Evolutionary conservation across 208 protist genomes (phyloP), one percentile per base, ranked within the genome.

Genomic region (Trypanosoma brucei): DNA sequence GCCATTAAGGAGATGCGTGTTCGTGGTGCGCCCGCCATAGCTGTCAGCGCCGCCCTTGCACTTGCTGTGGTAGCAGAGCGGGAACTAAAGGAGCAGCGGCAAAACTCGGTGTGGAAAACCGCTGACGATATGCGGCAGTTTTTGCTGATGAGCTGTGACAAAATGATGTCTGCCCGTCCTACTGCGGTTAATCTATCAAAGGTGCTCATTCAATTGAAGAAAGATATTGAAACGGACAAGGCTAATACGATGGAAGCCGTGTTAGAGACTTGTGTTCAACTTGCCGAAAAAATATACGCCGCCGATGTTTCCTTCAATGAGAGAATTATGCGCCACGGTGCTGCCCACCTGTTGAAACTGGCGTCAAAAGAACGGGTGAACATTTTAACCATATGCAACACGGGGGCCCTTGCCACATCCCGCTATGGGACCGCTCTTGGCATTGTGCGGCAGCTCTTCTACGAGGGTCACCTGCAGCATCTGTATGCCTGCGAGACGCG

Each of bases 101-200:
- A 48, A 31, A 46, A 51, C n/a, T 59, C 57, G 9, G 68, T 39
- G 14, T 72, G 86, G 38, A 34, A 61, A 7, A 72, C 70, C 13
- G 66, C 68, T 1, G 50, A 63, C 6, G 79, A 80, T 31, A 78
- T 70, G 9, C 74, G 79, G 34, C 30, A 42, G 33, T 95, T 90
- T 49, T 61, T 97, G 3, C 45, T 83, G 9, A 36, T 73, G 37
- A 87, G 83, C 68, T 89, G 94, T 56, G 89, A 93, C 68, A 88
- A 87, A 65, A 81, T 98, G 55, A 88, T 84, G 64, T 88, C 86
- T 6, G 93, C 90, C 51, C 86, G 97, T 22, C 97, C 97, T 7
- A 98, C 97, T 3, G 97, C 97, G 2, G 97, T 98, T 35, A 98
- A 98, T 81, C 85, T 98, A 0, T 95, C 89, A 59, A 95, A 97